A percentile compares a stretch with the other conserved stretches of the same genome.
phyloP scores from a whole-genome alignment of 306 rosid genomes.

The Comarum palustre region DNA sequence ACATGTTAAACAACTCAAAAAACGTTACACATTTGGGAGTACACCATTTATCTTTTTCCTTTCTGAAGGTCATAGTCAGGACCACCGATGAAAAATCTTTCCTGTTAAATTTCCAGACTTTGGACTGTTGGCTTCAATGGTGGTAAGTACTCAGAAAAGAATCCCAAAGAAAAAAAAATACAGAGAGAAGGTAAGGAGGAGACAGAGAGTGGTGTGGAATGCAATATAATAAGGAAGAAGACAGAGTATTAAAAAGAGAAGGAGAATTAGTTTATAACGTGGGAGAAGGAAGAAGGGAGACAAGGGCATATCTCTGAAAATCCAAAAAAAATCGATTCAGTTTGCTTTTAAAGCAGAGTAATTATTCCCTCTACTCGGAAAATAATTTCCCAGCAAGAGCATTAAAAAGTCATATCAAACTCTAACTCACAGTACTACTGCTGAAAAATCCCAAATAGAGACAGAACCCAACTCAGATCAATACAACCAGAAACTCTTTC shows the following conservation, averaged over 20 bases:
- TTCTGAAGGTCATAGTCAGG: constrained; percentile 9
- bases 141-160: constrained; percentile 1
- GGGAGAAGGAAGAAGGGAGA: constrained; percentile 35
- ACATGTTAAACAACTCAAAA: not conserved
- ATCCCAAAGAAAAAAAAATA: not conserved
- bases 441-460: not conserved
- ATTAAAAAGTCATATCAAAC: constrained; percentile 21
- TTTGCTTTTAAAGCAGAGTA: constrained; percentile 45
- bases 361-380: no score
- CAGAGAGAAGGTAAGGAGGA: constrained; percentile 2
- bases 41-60: not conserved
- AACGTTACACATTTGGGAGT: not conserved
- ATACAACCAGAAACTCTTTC: constrained; percentile 28
- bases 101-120: not conserved
- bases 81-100: not conserved
- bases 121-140: constrained; percentile 10
- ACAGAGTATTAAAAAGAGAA: constrained; percentile 9
- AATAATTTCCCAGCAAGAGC: no score
- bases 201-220: constrained; percentile 13
- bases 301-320: constrained; percentile 76
- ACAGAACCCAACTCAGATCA: constrained; percentile 31
- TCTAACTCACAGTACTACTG: constrained; percentile 11
- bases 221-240: constrained; percentile 25
- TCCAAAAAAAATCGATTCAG: constrained; percentile 60
- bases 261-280: constrained; percentile 18